Percentiles rank a stretch among this genome's conserved stretches.
phyloP scores from a whole-genome alignment of 371 early-diverging fungal genomes.

The Nematocida sp. region DNA sequence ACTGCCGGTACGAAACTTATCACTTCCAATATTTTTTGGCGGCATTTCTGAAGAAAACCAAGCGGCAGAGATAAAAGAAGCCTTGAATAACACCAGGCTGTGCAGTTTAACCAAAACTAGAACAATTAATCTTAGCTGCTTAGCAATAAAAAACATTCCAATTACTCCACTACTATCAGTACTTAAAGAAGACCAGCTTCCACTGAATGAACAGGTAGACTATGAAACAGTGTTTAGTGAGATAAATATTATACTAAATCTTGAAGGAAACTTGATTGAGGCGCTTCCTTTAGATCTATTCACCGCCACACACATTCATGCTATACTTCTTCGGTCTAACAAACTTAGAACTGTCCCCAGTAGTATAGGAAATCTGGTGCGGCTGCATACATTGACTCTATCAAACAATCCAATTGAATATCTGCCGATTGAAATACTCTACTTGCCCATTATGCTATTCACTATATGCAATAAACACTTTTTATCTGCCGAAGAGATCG shows the following conservation, averaged over 20 bases:
- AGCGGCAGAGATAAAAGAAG: slow-evolving; percentile 10
- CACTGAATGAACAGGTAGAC: background rate
- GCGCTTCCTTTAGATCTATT: slow-evolving; percentile 33
- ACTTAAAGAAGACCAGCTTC: slow-evolving; percentile 13
- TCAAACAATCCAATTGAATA: slow-evolving; percentile 54
- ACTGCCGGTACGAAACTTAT: slow-evolving; percentile 22
- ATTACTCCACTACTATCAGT: background rate
- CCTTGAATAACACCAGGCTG: slow-evolving; percentile 1
- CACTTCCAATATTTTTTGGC: slow-evolving; percentile 53
- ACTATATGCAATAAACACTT: slow-evolving; percentile 35
- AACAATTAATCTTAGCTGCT: slow-evolving; percentile 45
- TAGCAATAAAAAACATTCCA: slow-evolving; percentile 45
- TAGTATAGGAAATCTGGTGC: slow-evolving; percentile 11
- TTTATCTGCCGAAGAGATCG: slow-evolving; percentile 24
- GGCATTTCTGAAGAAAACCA: slow-evolving; percentile 42
- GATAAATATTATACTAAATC: slow-evolving; percentile 27
- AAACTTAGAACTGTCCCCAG: slow-evolving; percentile 14
- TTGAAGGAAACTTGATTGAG: slow-evolving; percentile 49
- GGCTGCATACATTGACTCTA: slow-evolving; percentile 28
- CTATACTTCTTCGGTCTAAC: slow-evolving; percentile 43
- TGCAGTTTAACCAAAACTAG: background rate
- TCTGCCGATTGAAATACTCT: slow-evolving; percentile 35
- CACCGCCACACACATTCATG: background rate
- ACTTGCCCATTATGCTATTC: slow-evolving; percentile 7
- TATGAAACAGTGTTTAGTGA: slow-evolving; percentile 22